These are phyloP conservation scores for Stropharia rugosoannulata DNA, from an alignment of 768 basidiomycete genomes.

Conservation along the genomic window DNA sequence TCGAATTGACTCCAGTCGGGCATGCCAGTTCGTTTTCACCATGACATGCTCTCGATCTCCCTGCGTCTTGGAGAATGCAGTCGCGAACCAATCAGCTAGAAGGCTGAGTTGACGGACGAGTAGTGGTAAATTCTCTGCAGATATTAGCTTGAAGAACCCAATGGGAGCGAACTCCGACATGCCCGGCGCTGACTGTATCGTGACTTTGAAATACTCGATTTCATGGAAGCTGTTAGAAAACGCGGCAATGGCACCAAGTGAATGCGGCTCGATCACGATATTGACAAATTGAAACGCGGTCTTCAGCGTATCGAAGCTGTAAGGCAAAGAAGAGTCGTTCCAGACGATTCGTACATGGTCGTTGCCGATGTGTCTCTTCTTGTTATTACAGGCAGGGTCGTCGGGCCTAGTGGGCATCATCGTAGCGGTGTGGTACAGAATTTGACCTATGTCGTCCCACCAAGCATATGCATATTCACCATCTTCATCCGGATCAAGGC, in stretches of 20 bases:
- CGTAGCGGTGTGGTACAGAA: constrained; percentile 94
- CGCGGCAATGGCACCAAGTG: constrained; percentile 78
- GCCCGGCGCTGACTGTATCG: constrained; percentile 80
- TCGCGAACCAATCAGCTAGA: constrained; percentile 87
- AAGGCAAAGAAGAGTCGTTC: constrained; percentile 93
- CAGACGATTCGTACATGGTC: constrained; percentile 95
- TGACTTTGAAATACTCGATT: constrained; percentile 95
- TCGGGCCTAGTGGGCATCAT: constrained; percentile 85
- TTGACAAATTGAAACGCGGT: constrained; percentile 98
- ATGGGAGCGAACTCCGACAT: constrained; percentile 96
- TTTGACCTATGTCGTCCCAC: constrained; percentile 98
- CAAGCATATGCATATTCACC: constrained; percentile 98
- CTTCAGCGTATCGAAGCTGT: constrained; percentile 86
- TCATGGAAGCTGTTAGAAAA: constrained; percentile 84
- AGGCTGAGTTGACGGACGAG: constrained; percentile 87
- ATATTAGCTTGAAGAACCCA: constrained; percentile 93
- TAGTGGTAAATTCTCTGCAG: constrained; percentile 82
- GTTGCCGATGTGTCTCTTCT: constrained; percentile 97
- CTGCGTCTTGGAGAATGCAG: constrained; percentile 75
- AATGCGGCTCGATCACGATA: constrained; percentile 94
- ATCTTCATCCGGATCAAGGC: constrained; percentile 87
- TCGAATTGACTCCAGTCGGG: constrained; percentile 75
- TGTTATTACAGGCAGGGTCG: constrained; percentile 74
- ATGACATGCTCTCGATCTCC: constrained; percentile 70
- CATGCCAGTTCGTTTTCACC: constrained; percentile 88